Evolutionary conservation across 805 yeast species (phyloP), one percentile per base, ranked within the genome.

Genomic region (Saccharomycodes ludwigii): DNA sequence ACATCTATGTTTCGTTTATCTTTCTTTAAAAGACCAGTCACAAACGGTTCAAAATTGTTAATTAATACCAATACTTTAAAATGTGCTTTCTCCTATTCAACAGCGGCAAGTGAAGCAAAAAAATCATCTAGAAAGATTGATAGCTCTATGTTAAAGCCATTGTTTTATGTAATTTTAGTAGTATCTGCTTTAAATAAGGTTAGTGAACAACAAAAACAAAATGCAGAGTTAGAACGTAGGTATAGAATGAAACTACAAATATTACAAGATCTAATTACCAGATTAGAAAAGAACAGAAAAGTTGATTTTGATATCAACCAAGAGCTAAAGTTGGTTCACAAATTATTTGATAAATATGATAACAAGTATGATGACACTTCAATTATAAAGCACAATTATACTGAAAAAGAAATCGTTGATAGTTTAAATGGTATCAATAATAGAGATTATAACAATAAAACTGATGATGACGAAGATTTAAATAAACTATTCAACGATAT

Each of bases 111-210:
- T 3, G 29, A 34, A 11, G 17, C 35, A 8, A 32, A 36, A 21
- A 40, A 36, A 12, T 32, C 46, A 5, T 21, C 21, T 13, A 24
- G 32, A 7, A 47, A 47, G 9, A 50, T 54, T 34, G 65, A 59
- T 36, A 51, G 40, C 27, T 40, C 61, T 2, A 44, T 58, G 42
- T 35, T 57, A 10, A 58, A 64, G 25, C 61, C 70, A 11, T 47
- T 61, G 5, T 30, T 65, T 8, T 57, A 66, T 16, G 48, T 66
- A 2, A 55, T 70, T 5, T 41, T 66, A 9, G 61, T 66, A 25
- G 64, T 71, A 1, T 63, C 72, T 1, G 60, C 66, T 41, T 52
- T 70, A 6, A 59, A 65, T 38, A 61, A 65, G 43, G 59, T 68
- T 14, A 63, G 63, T 32, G 58, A 61, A 23, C 50, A 57, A 19